Base-by-base conservation (phyloP, 805 yeast genomes). In the Lipomyces chichibuensis region DNA sequence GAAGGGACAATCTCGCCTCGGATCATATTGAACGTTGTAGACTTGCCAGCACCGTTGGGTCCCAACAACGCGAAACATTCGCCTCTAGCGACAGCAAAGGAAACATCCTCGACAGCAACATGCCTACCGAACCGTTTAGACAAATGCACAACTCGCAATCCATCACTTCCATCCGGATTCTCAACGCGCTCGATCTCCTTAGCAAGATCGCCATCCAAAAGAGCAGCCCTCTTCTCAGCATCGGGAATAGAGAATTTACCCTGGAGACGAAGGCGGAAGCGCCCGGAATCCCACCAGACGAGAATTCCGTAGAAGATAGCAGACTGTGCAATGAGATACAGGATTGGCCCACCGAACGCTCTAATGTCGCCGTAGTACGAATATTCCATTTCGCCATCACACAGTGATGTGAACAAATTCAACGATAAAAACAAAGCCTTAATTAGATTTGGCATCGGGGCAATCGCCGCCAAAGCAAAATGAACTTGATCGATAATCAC, bases 21-120 rank as follows among this genome's bases (percentile, higher is more conserved):
- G 62, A 77, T 74, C 78, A 77, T 76, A 66, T 77, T 76, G 67
- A 77, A 76, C 7, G 76, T 74, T 6, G 80, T 78, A 4, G 80
- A 76, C 63, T 77, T 77, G 23, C 80, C 80, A 2, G 80, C 80
- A 56, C 80, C 80, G 63, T 77, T 77, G 13, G 80, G 80, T 0
- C 80, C 80, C 20, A 77, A 73, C 54, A 77, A 69, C 2, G 78
- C 80, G 71, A 77, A 78, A 57, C 77, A 73, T 57, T 78, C 80
- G 14, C 76, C 75, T 9, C 72, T 70, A 51, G 64, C 64, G 32
- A 77, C 78, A 4, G 76, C 78, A 65, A 76, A 78, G 17, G 78
- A 72, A n/a, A 78, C 77, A 63, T 77, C 78, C 14, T 77, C 76
- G 8, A 76, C 77, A 2, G 75, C 79, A 9, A 66, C 66, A 59